phyloP scores from a whole-genome alignment of 2,329 filamentous ascomycete genomes.

The Paecilomyces sp. region DNA sequence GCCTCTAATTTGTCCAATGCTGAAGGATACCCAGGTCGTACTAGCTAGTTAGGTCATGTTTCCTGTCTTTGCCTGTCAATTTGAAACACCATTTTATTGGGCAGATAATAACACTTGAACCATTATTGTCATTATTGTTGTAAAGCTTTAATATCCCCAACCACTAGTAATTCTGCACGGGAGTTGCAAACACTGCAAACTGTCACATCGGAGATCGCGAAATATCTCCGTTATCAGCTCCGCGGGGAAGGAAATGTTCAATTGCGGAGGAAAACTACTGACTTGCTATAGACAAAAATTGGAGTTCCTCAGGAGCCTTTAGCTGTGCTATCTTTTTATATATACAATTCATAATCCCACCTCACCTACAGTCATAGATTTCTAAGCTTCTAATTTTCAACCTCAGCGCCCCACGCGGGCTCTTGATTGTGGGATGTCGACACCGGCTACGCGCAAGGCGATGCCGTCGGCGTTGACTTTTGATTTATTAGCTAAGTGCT shows the following conservation, averaged over 20 bases:
- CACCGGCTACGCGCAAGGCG: slow-evolving; percentile 18
- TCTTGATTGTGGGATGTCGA: slow-evolving; percentile 22
- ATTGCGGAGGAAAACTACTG: neutral
- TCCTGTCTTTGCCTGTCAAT: neutral
- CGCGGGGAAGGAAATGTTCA: neutral
- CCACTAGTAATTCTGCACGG: neutral
- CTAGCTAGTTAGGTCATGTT: neutral
- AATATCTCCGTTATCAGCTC: neutral
- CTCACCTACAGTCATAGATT: neutral
- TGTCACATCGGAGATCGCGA: neutral
- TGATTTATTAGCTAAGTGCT: slow-evolving; percentile 70
- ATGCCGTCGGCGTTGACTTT: slow-evolving; percentile 63
- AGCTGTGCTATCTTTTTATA: neutral
- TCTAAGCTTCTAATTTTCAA: neutral
- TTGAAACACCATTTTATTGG: neutral
- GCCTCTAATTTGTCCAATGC: neutral
- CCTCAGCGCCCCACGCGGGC: slow-evolving; percentile 6
- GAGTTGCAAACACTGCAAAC: slow-evolving; percentile 9
- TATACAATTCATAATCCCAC: neutral
- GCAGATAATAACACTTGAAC: neutral
- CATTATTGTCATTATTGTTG: neutral
- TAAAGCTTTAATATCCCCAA: neutral
- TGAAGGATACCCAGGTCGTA: neutral
- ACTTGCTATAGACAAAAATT: neutral
- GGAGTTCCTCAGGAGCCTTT: neutral